Base-by-base conservation (phyloP, 768 basidiomycete genomes). In the Lactarius akahatsu region DNA sequence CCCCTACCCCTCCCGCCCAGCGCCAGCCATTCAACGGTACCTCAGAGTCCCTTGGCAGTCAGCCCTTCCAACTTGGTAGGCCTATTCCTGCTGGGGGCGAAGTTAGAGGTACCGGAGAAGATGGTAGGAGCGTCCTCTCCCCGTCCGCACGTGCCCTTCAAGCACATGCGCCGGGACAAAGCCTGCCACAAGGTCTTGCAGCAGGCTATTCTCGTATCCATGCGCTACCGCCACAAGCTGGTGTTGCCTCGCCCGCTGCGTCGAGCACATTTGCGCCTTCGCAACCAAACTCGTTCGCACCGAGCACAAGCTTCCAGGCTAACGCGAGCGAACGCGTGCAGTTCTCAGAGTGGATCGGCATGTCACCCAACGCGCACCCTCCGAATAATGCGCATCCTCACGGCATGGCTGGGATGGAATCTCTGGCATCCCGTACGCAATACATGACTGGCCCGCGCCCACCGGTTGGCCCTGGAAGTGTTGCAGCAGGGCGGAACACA, bases 191-290 rank as follows among this genome's bases (percentile, higher is more conserved):
- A 63, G 95, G 95, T 40, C 83, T 98, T 34, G 95, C 94, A 0
- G 92, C 92, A 0, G 95, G 94, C 0, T 88, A 94, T 73, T 94
- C 92, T 34, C 83, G 94, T 65, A 89, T 98, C 64, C 95, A 98
- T 71, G 89, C 94, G 1, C 78, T 82, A 32, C 82, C 84, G 0
- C 76, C 76, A 4, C 72, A 73, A 16, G 75, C 73, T n/a, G 57
- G 74, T 1, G 76, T 78, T 26, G 71, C 74, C 11, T 82, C 79
- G 0, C 82, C 82, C 1, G 72, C 74, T 5, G 67, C 74, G 3
- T 73, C 76, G 10, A 71, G 71, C 57, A 72, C 74, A 15, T 75
- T 78, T 58, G 73, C 71, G 41, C 71, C 74, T 11, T 66, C 72
- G 15, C 71, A 71, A 16, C 43, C 69, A n/a, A 65, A 68, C 30